Percentiles rank a stretch among this genome's conserved stretches.
These are phyloP conservation scores for Spergularia bocconei DNA, from an alignment of 148 eudicot species.

Conservation along the genomic window DNA sequence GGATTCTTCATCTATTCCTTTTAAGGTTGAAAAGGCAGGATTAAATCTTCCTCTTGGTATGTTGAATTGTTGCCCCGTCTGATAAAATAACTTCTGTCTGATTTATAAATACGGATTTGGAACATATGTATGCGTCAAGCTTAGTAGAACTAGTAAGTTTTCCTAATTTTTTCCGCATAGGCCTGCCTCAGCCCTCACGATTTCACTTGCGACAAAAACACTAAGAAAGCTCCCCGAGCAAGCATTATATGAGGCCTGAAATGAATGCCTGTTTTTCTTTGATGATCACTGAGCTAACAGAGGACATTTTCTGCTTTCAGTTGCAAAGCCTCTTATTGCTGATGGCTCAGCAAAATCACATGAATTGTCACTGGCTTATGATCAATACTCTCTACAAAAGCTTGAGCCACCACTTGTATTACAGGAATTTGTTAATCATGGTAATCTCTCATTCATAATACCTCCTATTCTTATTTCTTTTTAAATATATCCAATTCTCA, in stretches of 20 bases:
- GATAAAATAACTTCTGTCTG: not conserved
- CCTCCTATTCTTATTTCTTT: not conserved
- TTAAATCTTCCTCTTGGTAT: constrained; percentile 82
- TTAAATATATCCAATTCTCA: not conserved
- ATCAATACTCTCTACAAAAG: constrained; percentile 69
- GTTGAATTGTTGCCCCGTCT: not conserved
- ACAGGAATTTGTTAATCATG: constrained; percentile 96
- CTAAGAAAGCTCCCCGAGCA: not conserved
- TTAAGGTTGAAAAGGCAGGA: constrained; percentile 67
- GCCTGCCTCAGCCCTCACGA: too few species aligned
- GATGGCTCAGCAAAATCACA: constrained; percentile 87
- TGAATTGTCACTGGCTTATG: constrained; percentile 84
- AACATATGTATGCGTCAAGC: not conserved
- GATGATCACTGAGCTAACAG: not conserved
- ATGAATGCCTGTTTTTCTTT: not conserved
- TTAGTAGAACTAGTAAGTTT: too few species aligned
- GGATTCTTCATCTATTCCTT: constrained; percentile 75
- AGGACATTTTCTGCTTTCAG: constrained; percentile 36
- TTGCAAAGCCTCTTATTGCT: constrained; percentile 86
- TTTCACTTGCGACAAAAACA: too few species aligned
- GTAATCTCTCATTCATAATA: constrained; percentile 34
- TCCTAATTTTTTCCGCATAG: too few species aligned
- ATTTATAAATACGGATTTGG: not conserved
- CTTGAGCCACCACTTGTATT: constrained; percentile 94
- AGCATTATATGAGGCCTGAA: too few species aligned